Evolutionary conservation across 2,329 filamentous ascomycete genomes (phyloP).

Genomic region (Fusarium chuoi): DNA sequence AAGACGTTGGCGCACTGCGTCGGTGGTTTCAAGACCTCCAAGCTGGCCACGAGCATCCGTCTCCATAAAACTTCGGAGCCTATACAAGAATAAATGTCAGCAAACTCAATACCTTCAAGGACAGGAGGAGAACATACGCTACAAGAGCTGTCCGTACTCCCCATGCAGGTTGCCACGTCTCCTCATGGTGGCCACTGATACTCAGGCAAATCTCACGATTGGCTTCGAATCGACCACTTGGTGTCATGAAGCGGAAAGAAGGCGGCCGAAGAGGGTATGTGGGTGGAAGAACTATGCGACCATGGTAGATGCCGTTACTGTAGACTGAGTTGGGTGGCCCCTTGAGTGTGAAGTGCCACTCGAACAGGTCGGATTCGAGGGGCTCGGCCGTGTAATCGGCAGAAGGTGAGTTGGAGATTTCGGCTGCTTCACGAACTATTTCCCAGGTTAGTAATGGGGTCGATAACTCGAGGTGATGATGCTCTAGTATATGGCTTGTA

Average conservation of each 20-base stretch:
- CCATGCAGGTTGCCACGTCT: conserved; percentile 99
- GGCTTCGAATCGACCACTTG: conserved; percentile 91
- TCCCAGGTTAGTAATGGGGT: not conserved
- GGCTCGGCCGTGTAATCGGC: conserved; percentile 87
- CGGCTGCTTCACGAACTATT: conserved; percentile 84
- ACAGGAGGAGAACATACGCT: conserved; percentile 55
- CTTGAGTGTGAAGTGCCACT: conserved; percentile 98
- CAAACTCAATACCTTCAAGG: fast-evolving
- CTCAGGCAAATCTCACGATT: conserved; percentile 97
- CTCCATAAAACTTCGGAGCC: conserved; percentile 90
- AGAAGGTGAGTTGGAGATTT: conserved; percentile 82
- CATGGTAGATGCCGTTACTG: conserved; percentile 88
- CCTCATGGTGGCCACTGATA: conserved; percentile 95
- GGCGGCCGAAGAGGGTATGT: conserved; percentile 93
- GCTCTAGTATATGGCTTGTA: not conserved
- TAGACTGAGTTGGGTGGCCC: conserved; percentile 87
- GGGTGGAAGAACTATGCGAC: conserved; percentile 89
- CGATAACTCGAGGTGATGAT: not conserved
- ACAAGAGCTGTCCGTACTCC: conserved; percentile 89
- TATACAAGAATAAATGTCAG: conserved; percentile 31
- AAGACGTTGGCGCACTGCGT: conserved; percentile 72
- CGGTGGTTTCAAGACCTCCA: conserved; percentile 83
- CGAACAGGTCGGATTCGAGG: conserved; percentile 89
- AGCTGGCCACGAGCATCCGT: conserved; percentile 88
- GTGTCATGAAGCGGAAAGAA: conserved; percentile 94